Evolutionary conservation across 2,329 filamentous ascomycete genomes (phyloP).

Genomic region (Penicillium sp.): DNA sequence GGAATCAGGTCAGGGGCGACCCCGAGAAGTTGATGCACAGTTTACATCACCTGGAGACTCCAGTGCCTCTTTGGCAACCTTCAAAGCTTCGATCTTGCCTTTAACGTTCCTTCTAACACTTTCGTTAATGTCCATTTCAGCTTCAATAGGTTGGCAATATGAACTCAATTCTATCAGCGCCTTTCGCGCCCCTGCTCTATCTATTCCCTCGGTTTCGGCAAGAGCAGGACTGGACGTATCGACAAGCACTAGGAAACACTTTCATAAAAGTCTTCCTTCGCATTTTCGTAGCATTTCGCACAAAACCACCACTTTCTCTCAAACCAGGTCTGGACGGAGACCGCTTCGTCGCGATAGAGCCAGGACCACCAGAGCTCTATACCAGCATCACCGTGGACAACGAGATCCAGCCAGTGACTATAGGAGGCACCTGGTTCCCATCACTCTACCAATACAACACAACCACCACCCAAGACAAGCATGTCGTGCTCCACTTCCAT

Average conservation of each 20-base stretch:
- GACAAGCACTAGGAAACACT: constrained; percentile 7
- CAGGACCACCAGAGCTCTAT: constrained; percentile 6
- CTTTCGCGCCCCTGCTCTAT: constrained; percentile 4
- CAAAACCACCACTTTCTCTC: constrained; percentile 10
- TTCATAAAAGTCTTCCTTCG: constrained; percentile 4
- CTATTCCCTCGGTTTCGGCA: constrained; percentile 5
- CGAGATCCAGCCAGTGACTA: constrained; percentile 6
- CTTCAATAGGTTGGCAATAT: background rate
- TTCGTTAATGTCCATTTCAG: background rate
- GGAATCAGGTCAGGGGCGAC: background rate
- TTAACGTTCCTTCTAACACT: background rate
- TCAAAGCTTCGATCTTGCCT: background rate
- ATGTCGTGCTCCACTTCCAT: constrained; percentile 13
- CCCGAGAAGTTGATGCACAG: background rate
- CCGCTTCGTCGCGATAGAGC: constrained; percentile 10
- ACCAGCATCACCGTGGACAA: constrained; percentile 1
- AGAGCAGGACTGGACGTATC: constrained; percentile 10
- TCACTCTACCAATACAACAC: constrained; percentile 3
- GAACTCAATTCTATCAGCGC: background rate
- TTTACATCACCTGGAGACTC: constrained; percentile 1
- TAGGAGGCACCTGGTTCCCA: constrained; percentile 16
- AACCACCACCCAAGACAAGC: constrained; percentile 3
- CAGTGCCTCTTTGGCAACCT: background rate
- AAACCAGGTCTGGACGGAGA: constrained; percentile 8
- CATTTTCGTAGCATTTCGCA: constrained; percentile 9